Evolutionary conservation across 2,329 filamentous ascomycete species (phyloP), one percentile per base, ranked within the genome.

Genomic region (Anthostomella pinea): DNA sequence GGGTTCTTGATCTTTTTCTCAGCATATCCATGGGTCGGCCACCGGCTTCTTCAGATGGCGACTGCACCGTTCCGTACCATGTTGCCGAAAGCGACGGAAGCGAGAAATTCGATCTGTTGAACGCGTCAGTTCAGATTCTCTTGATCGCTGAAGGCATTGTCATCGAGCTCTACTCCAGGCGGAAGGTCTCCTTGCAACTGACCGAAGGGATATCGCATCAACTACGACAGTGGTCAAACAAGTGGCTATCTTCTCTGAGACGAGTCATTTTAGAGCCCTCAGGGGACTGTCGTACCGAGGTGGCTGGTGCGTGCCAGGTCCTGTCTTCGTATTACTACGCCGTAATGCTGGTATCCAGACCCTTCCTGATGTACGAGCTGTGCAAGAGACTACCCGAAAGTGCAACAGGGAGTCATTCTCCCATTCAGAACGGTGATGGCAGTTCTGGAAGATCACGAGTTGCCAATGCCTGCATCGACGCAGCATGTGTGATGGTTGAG

Each of bases 361-460:
- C 73, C 0, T 77, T 77, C 33, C 60, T 77, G 6, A 75, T 77
- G 72, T 75, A 73, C 31, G 73, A 77, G 50, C 57, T 77, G 3
- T 69, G 65, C 33, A 63, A 64, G 18, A 60, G 73, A 0, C 44
- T 76, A 4, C 63, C 65, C 0, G 67, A 70, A 8, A 55, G 47
- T 4, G 43, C 56, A 0, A 36, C 49, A 0, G n/a, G n/a, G n/a
- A n/a, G n/a, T 21, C 40, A 38, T 17, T 46, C 39, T 1, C 39
- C 46, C 17, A 47, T 51, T 19, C 48, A 48, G 14, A 31, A 60
- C 37, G 51, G n/a, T 54, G 5, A 33, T 13, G 41, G 43, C 2
- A 47, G 39, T 29, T 68, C 68, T 0, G 69, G 68, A 2, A 72
- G 72, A 45, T 66, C 69, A 0, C 74, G 68, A 41, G 55, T 76